Evolutionary conservation across 495 filamentous ascomycete genomes (phyloP).

Genomic region (Massariosphaeria phaeospora): DNA sequence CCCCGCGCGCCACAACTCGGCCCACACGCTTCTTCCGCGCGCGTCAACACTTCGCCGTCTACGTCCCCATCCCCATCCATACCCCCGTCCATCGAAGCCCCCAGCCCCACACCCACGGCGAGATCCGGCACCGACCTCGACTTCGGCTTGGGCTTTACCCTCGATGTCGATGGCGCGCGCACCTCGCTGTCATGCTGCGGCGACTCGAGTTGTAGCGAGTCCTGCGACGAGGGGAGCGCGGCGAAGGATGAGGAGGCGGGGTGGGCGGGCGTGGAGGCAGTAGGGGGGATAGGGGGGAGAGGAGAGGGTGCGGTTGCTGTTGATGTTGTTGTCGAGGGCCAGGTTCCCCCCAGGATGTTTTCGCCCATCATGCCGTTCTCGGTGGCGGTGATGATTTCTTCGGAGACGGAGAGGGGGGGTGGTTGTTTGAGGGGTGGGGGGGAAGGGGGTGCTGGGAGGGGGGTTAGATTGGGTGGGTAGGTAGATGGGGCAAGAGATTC

Average conservation of each 20-base stretch:
- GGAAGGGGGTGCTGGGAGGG: background rate
- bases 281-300: too few relatives aligned
- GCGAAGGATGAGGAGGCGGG: too few relatives aligned
- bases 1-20: background rate
- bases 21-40: background rate
- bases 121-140: background rate
- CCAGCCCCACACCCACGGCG: background rate
- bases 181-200: too few relatives aligned
- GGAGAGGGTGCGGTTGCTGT: too few relatives aligned
- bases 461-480: background rate
- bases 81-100: background rate
- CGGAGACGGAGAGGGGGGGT: background rate
- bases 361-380: slow-evolving; percentile 13
- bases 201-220: too few relatives aligned
- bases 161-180: too few relatives aligned
- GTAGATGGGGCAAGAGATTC: background rate
- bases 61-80: background rate
- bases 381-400: slow-evolving; percentile 7
- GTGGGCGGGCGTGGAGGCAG: too few relatives aligned
- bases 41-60: background rate
- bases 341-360: background rate
- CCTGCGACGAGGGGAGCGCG: too few relatives aligned
- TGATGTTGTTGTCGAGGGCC: background rate
- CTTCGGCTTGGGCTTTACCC: too few relatives aligned
- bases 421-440: background rate